phyloP scores from a whole-genome alignment of 1,284 basidiomycete genomes.

The Sphagnurus paluster region DNA sequence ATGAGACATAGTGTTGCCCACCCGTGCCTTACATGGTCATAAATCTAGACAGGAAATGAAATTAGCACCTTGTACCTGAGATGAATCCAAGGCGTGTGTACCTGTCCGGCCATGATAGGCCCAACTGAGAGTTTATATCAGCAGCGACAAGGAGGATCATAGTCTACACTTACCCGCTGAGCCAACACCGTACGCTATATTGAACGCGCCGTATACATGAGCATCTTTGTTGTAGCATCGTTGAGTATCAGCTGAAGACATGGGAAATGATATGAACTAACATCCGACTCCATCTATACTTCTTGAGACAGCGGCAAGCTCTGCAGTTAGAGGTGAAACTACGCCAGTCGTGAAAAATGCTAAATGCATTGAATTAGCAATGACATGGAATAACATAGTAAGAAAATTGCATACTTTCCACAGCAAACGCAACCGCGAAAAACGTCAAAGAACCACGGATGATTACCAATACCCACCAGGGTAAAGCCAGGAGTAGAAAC shows the following conservation, averaged over 20 bases:
- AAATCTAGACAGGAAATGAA: constrained; percentile 47
- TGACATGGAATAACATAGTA: background rate
- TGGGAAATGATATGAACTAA: constrained; percentile 31
- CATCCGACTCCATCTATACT: constrained; percentile 64
- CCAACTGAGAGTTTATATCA: constrained; percentile 46
- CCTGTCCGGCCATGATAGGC: constrained; percentile 69
- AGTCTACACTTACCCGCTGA: constrained; percentile 42
- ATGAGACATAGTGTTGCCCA: constrained; percentile 59
- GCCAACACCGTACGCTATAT: constrained; percentile 66
- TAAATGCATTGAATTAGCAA: constrained; percentile 26
- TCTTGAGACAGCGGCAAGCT: constrained; percentile 59
- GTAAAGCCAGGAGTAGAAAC: constrained; percentile 55
- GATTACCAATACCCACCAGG: constrained; percentile 66
- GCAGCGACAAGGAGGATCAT: background rate
- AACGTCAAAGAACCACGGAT: constrained; percentile 52
- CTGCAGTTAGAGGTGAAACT: constrained; percentile 61
- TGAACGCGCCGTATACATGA: constrained; percentile 69
- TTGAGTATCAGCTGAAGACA: background rate
- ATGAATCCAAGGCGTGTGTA: constrained; percentile 21
- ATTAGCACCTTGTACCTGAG: constrained; percentile 8
- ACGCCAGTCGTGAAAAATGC: constrained; percentile 61
- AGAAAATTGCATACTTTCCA: constrained; percentile 48
- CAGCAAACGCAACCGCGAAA: constrained; percentile 61
- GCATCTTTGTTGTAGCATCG: constrained; percentile 41
- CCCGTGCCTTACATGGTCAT: constrained; percentile 50